phyloP scores from a whole-genome alignment of 1,284 basidiomycete genomes.

The Cryptococcus wingfieldii region DNA sequence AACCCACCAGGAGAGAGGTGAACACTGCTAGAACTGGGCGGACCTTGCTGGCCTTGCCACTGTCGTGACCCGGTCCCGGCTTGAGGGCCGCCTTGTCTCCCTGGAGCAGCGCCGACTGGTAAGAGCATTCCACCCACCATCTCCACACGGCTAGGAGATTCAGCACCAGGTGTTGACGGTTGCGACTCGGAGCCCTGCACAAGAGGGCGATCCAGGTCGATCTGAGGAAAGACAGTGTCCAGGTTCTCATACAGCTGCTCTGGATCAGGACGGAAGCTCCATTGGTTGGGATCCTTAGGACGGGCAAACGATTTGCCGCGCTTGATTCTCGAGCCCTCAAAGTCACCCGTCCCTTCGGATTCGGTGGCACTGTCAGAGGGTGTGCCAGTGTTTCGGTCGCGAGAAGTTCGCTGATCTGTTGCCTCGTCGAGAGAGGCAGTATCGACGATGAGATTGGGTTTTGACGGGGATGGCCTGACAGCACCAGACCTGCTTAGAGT shows the following conservation, averaged over 20 bases:
- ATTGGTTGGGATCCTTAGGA: slow-evolving; percentile 47
- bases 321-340: slow-evolving; percentile 8
- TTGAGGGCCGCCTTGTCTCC: not conserved
- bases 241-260: slow-evolving; percentile 92
- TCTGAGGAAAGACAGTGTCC: slow-evolving; percentile 92
- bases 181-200: slow-evolving; percentile 72
- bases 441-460: slow-evolving; percentile 32
- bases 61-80: not conserved
- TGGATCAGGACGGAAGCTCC: slow-evolving; percentile 84
- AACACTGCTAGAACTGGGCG: not conserved
- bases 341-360: slow-evolving; percentile 20
- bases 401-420: not conserved
- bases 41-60: not conserved
- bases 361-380: slow-evolving; percentile 32
- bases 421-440: slow-evolving; percentile 14
- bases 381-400: slow-evolving; percentile 15
- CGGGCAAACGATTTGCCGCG: slow-evolving; percentile 37
- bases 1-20: slow-evolving; percentile 1
- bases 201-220: slow-evolving; percentile 93
- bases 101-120: slow-evolving; percentile 1
- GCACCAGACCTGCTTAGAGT: slow-evolving; percentile 1
- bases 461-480: slow-evolving; percentile 20
- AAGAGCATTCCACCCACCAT: slow-evolving; percentile 44
- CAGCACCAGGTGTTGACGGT: slow-evolving; percentile 55
- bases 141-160: slow-evolving; percentile 26